These are phyloP conservation scores for Teratosphaeria zuluensis DNA, from an alignment of 2,329 filamentous ascomycete species.

Conservation along the genomic window DNA sequence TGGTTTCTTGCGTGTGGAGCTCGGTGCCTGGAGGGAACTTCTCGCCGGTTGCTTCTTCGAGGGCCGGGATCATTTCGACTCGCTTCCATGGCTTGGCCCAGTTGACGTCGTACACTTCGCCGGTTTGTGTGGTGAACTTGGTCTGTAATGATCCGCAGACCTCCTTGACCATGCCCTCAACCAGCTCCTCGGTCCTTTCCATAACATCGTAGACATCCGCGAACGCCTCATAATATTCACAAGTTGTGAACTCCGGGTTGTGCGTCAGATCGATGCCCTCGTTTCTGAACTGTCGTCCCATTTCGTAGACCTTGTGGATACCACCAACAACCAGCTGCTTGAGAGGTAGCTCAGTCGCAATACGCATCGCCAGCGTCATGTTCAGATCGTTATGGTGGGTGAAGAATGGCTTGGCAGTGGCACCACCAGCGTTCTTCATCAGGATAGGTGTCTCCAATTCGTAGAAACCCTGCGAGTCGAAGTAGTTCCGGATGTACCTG, in stretches of 20 bases:
- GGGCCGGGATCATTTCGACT: conserved; percentile 88
- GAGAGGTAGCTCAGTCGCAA: conserved; percentile 90
- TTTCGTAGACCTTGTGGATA: conserved; percentile 87
- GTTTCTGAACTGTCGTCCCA: conserved; percentile 92
- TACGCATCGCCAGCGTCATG: conserved; percentile 89
- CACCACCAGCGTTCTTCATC: conserved; percentile 89
- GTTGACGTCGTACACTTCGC: conserved; percentile 83
- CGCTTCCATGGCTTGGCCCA: conserved; percentile 92
- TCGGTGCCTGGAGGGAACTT: conserved; percentile 87
- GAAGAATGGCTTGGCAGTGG: conserved; percentile 87
- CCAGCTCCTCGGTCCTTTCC: conserved; percentile 84
- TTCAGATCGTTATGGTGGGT: conserved; percentile 95
- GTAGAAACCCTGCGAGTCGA: conserved; percentile 74
- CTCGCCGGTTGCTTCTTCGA: conserved; percentile 82
- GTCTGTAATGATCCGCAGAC: conserved; percentile 54
- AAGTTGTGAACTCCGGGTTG: conserved; percentile 96
- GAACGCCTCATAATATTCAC: conserved; percentile 92
- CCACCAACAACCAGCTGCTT: conserved; percentile 96
- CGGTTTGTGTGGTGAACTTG: conserved; percentile 74
- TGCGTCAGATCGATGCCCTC: conserved; percentile 87
- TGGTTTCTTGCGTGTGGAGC: conserved; percentile 81
- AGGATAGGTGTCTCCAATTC: conserved; percentile 98
- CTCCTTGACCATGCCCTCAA: conserved; percentile 80
- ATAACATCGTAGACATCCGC: conserved; percentile 81
- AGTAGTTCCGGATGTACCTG: conserved; percentile 77